Evolutionary conservation across 2,329 filamentous ascomycete genomes (phyloP).

Genomic region (Esteya vermicola): DNA sequence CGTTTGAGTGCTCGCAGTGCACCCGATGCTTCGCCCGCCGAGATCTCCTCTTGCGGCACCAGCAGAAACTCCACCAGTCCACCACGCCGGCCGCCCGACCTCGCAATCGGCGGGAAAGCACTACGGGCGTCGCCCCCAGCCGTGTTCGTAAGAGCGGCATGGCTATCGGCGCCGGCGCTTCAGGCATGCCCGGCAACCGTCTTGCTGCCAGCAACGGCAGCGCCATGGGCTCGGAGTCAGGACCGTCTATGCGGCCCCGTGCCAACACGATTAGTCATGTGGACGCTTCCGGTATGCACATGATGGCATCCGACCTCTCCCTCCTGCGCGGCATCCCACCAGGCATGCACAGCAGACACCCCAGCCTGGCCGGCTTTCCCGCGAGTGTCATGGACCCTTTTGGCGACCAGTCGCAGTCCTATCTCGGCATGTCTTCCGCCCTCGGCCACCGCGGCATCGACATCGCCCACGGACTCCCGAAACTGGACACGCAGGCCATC

Average conservation of each 20-base stretch:
- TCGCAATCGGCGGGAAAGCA: conserved; percentile 80
- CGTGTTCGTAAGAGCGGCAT: conserved; percentile 88
- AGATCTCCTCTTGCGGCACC: conserved; percentile 82
- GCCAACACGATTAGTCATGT: conserved; percentile 96
- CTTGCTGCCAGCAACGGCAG: neutral
- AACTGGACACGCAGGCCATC: conserved; percentile 67
- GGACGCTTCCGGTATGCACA: conserved; percentile 60
- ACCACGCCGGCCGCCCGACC: conserved; percentile 77
- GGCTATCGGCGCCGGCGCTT: conserved; percentile 36
- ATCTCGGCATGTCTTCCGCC: conserved; percentile 56
- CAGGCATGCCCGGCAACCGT: neutral
- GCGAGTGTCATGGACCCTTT: conserved; percentile 40
- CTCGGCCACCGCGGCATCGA: conserved; percentile 51
- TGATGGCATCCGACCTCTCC: conserved; percentile 45
- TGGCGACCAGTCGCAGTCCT: conserved; percentile 25
- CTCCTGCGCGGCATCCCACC: conserved; percentile 32
- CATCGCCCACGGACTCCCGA: conserved; percentile 55
- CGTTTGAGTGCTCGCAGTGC: conserved; percentile 93
- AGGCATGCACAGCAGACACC: conserved; percentile 51
- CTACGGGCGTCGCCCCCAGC: conserved; percentile 54
- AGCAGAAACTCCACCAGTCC: conserved; percentile 96
- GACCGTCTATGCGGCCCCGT: conserved; percentile 58
- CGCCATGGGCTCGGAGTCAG: neutral
- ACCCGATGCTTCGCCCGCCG: conserved; percentile 86
- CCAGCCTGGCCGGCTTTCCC: conserved; percentile 56